A percentile compares a stretch with the other conserved stretches of the same genome.
Conservation (phyloP, 306 rosid genomes). For the Sicyos baderoa region DNA sequence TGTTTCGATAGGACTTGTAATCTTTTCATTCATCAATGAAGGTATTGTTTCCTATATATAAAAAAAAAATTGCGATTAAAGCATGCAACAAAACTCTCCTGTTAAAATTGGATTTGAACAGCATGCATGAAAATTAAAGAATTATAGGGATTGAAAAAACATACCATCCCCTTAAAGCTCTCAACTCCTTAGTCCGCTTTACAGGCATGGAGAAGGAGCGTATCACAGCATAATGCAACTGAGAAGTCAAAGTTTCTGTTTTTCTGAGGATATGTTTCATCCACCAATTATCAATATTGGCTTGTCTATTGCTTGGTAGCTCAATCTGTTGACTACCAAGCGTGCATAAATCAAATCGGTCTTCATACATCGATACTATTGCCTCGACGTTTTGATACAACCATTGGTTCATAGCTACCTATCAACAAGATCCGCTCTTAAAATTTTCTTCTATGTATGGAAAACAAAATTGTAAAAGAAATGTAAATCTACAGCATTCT, state of each 20-base stretch:
- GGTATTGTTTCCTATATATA: no score
- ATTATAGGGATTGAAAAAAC: conserved; percentile 22
- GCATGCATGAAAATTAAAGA: conserved; percentile 9
- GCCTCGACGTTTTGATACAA: conserved; percentile 70
- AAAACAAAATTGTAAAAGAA: background rate
- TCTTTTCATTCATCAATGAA: no score
- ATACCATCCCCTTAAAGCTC: conserved; percentile 83
- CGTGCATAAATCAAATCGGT: conserved; percentile 69
- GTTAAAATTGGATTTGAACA: background rate
- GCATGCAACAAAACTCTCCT: background rate
- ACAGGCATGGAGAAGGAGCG: conserved; percentile 54
- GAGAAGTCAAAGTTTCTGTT: conserved; percentile 26
- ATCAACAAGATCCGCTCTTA: conserved; percentile 15
- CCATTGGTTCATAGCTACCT: conserved; percentile 95
- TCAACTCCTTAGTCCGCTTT: conserved; percentile 75
- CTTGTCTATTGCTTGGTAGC: conserved; percentile 35
- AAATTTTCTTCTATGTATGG: conserved; percentile 14
- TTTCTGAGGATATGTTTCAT: conserved; percentile 41
- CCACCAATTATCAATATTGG: conserved; percentile 63
- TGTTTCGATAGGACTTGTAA: no score
- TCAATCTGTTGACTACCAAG: conserved; percentile 51
- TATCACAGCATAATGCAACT: conserved; percentile 36
- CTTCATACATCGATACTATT: conserved; percentile 89
- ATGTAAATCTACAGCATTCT: background rate
- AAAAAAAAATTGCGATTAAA: background rate